Conservation (phyloP, 2,329 filamentous ascomycete genomes). For the Cladosporium sp. region DNA sequence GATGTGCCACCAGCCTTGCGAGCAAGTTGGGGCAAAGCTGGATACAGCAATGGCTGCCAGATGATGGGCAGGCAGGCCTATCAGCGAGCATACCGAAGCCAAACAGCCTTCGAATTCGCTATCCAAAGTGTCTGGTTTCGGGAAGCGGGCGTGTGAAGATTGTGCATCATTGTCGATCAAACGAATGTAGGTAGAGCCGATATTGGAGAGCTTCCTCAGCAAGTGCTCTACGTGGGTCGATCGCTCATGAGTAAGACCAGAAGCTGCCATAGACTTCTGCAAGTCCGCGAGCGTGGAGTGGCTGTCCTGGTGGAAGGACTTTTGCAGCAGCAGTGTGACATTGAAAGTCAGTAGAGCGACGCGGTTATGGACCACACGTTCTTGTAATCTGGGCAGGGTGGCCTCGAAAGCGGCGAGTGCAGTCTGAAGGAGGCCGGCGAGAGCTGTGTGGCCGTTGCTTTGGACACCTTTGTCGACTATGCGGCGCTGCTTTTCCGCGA, state of each 20-base stretch:
- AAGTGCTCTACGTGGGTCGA: slow-evolving; percentile 10
- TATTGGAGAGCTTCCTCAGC: slow-evolving; percentile 10
- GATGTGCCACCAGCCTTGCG: slow-evolving; percentile 5
- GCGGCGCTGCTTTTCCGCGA: slow-evolving; percentile 12
- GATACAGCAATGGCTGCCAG: slow-evolving; percentile 1
- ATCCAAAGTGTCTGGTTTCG: background rate
- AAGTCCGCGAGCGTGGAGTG: slow-evolving; percentile 6
- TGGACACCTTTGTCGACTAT: slow-evolving; percentile 9
- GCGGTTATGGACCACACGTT: slow-evolving; percentile 9
- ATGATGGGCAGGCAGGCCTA: slow-evolving; percentile 4
- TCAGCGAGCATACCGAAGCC: slow-evolving; percentile 2
- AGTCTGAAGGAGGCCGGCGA: slow-evolving; percentile 4
- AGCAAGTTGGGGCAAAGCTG: background rate
- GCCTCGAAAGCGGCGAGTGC: slow-evolving; percentile 10
- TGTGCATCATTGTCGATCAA: background rate
- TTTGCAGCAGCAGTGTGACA: slow-evolving; percentile 8
- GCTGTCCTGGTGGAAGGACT: slow-evolving; percentile 9
- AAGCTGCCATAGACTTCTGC: slow-evolving; percentile 6
- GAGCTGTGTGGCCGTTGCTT: background rate
- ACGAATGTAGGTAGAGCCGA: slow-evolving; percentile 6
- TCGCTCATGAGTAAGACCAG: slow-evolving; percentile 10
- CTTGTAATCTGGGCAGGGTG: slow-evolving; percentile 6
- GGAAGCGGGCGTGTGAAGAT: background rate
- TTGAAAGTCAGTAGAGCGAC: slow-evolving; percentile 11
- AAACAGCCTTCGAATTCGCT: slow-evolving; percentile 11